Percentiles rank a stretch among this genome's conserved stretches.
phyloP scores from a whole-genome alignment of 1,139 yeast genomes.

The Suhomyces yuchorum region DNA sequence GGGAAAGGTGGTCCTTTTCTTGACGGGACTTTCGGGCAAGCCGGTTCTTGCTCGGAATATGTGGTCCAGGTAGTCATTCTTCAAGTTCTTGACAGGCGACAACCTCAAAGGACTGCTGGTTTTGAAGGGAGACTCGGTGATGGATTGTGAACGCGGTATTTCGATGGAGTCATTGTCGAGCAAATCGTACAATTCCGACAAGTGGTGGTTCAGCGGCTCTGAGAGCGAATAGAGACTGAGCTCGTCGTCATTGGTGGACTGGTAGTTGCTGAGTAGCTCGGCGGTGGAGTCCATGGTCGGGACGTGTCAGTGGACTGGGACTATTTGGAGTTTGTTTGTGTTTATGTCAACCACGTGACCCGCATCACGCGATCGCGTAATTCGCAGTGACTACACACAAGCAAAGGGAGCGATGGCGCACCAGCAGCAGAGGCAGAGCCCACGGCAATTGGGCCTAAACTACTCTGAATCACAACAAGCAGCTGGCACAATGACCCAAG shows the following conservation, averaged over 20 bases:
- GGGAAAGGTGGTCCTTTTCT: slow-evolving; percentile 8
- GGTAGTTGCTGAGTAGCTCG: slow-evolving; percentile 19
- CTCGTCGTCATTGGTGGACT: slow-evolving; percentile 15
- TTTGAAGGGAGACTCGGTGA: slow-evolving; percentile 17
- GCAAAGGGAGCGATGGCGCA: too few species aligned
- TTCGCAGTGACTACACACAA: too few species aligned
- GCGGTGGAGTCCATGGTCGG: slow-evolving; percentile 19
- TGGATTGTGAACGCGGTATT: slow-evolving; percentile 16
- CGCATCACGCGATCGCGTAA: background rate
- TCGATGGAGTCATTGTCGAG: slow-evolving; percentile 21
- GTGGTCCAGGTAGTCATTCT: slow-evolving; percentile 25
- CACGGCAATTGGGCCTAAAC: too few species aligned
- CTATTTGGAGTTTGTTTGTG: slow-evolving; percentile 4
- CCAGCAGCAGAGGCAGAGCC: too few species aligned
- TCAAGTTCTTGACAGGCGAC: slow-evolving; percentile 22
- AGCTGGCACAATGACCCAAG: too few species aligned
- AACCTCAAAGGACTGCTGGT: slow-evolving; percentile 16
- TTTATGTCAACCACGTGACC: background rate
- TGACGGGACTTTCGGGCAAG: slow-evolving; percentile 19
- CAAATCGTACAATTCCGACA: slow-evolving; percentile 19
- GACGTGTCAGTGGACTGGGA: background rate
- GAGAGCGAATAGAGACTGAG: slow-evolving; percentile 18
- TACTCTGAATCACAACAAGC: too few species aligned
- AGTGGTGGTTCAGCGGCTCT: slow-evolving; percentile 12
- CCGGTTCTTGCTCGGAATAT: slow-evolving; percentile 20